A percentile compares a stretch with the other conserved stretches of the same genome.
Evolutionary conservation across 192 early-diverging fungal genomes (phyloP).

Genomic region (Geosiphon pyriformis): DNA sequence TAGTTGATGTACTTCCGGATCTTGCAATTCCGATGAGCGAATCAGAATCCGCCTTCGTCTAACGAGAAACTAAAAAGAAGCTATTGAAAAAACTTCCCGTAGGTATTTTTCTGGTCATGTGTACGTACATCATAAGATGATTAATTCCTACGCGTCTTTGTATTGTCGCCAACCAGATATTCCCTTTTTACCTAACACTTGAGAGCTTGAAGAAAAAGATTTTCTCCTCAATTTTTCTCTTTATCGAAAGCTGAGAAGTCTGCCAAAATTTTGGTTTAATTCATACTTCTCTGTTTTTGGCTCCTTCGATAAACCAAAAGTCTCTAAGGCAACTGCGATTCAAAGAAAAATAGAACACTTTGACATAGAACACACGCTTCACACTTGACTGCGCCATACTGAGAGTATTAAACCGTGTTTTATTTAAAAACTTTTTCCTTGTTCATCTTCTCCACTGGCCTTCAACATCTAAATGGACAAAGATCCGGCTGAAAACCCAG

Average conservation of each 20-base stretch:
- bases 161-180: not conserved
- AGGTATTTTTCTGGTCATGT: slow-evolving; percentile 20
- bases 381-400: not conserved
- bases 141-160: not conserved
- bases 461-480: not conserved
- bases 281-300: not conserved
- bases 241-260: too few relatives aligned
- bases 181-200: not conserved
- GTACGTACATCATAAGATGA: not conserved
- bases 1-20: too few relatives aligned
- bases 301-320: not conserved
- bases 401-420: not conserved
- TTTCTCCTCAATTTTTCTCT: not conserved
- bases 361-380: not conserved
- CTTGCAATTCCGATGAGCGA: too few relatives aligned
- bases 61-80: too few relatives aligned
- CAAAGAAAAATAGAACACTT: not conserved
- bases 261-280: not conserved
- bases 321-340: not conserved
- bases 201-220: not conserved
- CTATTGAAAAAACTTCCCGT: too few relatives aligned
- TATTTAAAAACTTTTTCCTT: not conserved
- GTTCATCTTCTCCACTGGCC: too few relatives aligned
- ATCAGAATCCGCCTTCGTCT: too few relatives aligned
- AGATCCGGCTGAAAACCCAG: not conserved